phyloP scores from a whole-genome alignment of 306 rosid genomes.

The Canavalia ensiformis region DNA sequence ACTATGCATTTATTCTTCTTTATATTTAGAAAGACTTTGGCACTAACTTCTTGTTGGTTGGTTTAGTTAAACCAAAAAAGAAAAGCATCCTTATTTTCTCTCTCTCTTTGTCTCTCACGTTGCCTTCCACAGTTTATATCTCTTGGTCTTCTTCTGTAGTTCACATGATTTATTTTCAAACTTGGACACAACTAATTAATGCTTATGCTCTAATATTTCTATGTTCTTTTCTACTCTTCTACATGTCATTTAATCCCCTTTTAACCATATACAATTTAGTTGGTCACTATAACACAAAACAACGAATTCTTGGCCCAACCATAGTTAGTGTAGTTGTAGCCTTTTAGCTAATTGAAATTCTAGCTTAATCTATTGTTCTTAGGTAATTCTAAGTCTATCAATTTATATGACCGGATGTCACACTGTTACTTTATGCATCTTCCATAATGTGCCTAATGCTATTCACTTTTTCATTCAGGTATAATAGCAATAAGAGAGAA shows the following conservation, averaged over 20 bases:
- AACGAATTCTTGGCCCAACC: no score
- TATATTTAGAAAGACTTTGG: conserved; percentile 27
- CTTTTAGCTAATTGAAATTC: no score
- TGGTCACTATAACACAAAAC: conserved; percentile 9
- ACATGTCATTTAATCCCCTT: not conserved
- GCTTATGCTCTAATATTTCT: conserved; percentile 32
- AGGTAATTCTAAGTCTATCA: not conserved
- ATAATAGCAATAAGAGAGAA: not conserved
- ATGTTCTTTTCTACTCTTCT: not conserved
- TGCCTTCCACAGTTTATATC: conserved; percentile 23
- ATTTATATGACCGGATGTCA: not conserved
- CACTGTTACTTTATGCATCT: not conserved
- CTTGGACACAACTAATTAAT: conserved; percentile 31
- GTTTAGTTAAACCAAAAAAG: not conserved
- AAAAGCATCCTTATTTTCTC: not conserved
- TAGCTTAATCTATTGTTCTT: conserved; percentile 4
- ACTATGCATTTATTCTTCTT: conserved; percentile 54
- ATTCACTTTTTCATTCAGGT: not conserved
- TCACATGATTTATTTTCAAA: conserved; percentile 53
- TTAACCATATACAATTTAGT: not conserved
- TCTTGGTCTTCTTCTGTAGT: conserved; percentile 26
- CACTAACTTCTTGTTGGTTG: conserved; percentile 53
- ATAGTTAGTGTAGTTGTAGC: no score
- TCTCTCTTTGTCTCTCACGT: not conserved
- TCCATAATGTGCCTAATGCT: not conserved